Conservation (phyloP, 139 green algal species). For the Coelastrella sp. region DNA sequence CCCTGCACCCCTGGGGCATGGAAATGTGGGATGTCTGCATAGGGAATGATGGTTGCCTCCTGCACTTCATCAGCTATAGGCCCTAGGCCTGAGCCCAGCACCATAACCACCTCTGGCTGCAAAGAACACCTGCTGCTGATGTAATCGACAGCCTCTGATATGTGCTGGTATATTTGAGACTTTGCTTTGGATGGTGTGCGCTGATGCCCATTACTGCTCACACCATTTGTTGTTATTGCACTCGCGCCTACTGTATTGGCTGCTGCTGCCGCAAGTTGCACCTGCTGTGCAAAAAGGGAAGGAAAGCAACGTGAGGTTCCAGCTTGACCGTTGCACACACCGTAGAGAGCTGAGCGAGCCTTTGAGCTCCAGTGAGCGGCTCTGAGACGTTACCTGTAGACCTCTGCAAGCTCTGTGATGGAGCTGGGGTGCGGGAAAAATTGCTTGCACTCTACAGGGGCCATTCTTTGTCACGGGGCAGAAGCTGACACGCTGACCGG, state of each 20-base stretch:
- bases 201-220: not conserved
- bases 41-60: conserved; percentile 25
- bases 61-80: conserved; percentile 49
- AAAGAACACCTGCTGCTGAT: conserved; percentile 5
- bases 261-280: not conserved
- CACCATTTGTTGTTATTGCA: not conserved
- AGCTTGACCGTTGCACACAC: not conserved
- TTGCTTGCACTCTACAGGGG: no score
- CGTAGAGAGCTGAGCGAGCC: not conserved
- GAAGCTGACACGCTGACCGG: not conserved
- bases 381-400: not conserved
- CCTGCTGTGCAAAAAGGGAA: not conserved
- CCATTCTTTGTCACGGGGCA: not conserved
- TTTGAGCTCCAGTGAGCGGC: not conserved
- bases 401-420: not conserved
- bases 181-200: not conserved
- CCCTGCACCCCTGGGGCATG: conserved; percentile 45
- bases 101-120: conserved; percentile 43
- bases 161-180: conserved; percentile 1
- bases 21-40: conserved; percentile 52
- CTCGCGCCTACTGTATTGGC: not conserved
- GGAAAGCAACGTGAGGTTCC: not conserved
- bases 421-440: not conserved
- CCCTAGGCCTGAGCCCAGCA: conserved; percentile 51
- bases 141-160: conserved; percentile 26